These are phyloP conservation scores for Diaporthe destruens DNA, from an alignment of 2,329 filamentous ascomycete species.

Conservation along the genomic window DNA sequence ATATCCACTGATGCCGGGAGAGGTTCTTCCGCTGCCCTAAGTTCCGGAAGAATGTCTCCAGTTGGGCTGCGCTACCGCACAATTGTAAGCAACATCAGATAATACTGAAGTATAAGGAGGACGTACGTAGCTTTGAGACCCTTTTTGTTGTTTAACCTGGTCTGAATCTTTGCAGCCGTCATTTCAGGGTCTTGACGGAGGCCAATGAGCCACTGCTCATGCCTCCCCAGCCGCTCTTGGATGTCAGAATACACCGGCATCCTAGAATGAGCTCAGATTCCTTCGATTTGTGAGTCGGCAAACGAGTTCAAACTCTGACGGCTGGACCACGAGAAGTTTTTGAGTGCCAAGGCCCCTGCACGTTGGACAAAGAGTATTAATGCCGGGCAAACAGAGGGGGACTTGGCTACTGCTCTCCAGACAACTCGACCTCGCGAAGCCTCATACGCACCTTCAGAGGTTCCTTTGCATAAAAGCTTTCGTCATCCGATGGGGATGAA, in stretches of 20 bases:
- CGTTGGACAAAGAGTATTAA: too few species aligned
- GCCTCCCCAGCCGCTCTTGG: not conserved
- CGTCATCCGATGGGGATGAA: too few species aligned
- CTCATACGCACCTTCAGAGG: too few species aligned
- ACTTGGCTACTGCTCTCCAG: too few species aligned
- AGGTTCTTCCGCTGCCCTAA: slow-evolving; percentile 1
- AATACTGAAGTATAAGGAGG: not conserved
- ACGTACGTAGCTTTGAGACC: not conserved
- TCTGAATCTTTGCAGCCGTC: not conserved
- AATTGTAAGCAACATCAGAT: not conserved
- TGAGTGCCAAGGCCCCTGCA: too few species aligned
- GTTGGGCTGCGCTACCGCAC: not conserved
- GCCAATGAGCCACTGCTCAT: not conserved
- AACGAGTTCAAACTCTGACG: not conserved
- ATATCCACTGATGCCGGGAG: not conserved
- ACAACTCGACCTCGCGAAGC: too few species aligned
- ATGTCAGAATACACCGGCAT: not conserved
- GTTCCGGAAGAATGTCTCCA: not conserved
- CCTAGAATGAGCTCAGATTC: accelerated
- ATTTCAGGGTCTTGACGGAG: not conserved
- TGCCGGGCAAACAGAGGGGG: too few species aligned
- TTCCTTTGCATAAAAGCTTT: too few species aligned
- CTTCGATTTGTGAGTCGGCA: too few species aligned
- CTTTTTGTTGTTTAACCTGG: not conserved
- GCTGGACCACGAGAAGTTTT: not conserved